Evolutionary conservation across 2,329 filamentous ascomycete genomes (phyloP).

Genomic region (Ophiostoma sp.): DNA sequence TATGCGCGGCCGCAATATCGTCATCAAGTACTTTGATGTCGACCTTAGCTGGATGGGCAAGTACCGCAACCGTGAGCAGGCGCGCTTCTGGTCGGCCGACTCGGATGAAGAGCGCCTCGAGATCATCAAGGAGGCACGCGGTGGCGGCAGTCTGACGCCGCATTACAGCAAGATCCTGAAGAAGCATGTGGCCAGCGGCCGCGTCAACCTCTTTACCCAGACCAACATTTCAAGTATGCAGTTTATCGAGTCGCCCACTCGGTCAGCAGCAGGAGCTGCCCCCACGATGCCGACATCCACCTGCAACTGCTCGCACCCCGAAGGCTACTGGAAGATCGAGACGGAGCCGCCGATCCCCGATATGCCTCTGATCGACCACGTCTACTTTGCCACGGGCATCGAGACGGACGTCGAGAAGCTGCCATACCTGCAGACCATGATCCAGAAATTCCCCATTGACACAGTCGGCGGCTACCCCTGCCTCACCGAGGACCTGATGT

Average conservation of each 20-base stretch:
- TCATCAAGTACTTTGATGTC: slow-evolving; percentile 73
- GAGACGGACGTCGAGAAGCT: slow-evolving; percentile 57
- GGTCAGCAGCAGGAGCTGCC: not conserved
- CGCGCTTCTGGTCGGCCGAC: slow-evolving; percentile 71
- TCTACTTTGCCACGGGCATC: slow-evolving; percentile 72
- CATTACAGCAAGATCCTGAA: slow-evolving; percentile 62
- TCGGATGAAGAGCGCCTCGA: slow-evolving; percentile 62
- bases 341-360: slow-evolving; percentile 50
- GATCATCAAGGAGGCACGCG: slow-evolving; percentile 60
- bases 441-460: slow-evolving; percentile 55
- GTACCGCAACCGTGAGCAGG: slow-evolving; percentile 71
- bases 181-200: slow-evolving; percentile 48
- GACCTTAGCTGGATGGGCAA: slow-evolving; percentile 76
- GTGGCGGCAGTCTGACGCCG: slow-evolving; percentile 72
- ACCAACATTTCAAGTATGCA: slow-evolving; percentile 10
- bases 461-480: slow-evolving; percentile 63
- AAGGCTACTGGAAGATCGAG: slow-evolving; percentile 39
- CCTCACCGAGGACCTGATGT: slow-evolving; percentile 70
- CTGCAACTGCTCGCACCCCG: not conserved
- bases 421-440: slow-evolving; percentile 56
- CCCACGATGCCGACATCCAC: not conserved
- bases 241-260: not conserved
- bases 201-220: slow-evolving; percentile 49
- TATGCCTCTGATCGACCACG: slow-evolving; percentile 58
- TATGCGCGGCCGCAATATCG: slow-evolving; percentile 50